Conservation (phyloP, 1,284 basidiomycete species). For the Ganoderma boninense region DNA sequence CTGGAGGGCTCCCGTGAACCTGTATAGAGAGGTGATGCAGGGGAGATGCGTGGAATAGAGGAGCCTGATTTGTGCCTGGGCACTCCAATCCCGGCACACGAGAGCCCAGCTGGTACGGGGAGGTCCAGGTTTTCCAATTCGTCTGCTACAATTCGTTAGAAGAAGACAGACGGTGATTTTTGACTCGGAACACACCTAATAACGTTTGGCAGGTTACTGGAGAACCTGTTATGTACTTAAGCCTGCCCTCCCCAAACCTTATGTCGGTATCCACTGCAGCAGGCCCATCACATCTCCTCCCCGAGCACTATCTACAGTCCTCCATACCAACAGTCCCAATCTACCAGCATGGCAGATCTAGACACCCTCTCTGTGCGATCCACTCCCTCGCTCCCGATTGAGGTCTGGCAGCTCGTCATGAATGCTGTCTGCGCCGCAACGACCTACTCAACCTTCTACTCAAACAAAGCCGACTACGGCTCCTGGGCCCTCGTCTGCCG, state of each 20-base stretch:
- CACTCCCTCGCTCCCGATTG: not conserved
- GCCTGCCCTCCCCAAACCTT: not conserved
- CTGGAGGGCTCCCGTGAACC: no score
- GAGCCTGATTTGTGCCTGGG: no score
- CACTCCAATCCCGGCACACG: no score
- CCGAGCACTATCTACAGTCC: not conserved
- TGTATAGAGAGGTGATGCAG: no score
- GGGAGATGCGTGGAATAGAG: no score
- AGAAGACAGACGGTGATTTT: not conserved
- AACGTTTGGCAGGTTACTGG: not conserved
- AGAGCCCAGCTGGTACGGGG: no score
- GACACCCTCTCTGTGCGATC: not conserved
- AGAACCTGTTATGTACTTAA: not conserved
- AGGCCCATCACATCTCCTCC: not conserved
- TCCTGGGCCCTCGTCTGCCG: slow-evolving; percentile 7
- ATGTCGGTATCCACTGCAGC: not conserved
- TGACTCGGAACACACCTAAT: not conserved
- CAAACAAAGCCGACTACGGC: not conserved
- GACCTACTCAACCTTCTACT: not conserved
- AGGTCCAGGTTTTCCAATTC: no score
- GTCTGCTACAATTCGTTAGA: no score
- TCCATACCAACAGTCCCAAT: not conserved
- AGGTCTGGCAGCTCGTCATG: slow-evolving; percentile 8
- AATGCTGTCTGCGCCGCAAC: not conserved
- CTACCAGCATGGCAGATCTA: not conserved